Conservation (phyloP, 495 filamentous ascomycete species). For the Trichocladium uniseriatum region DNA sequence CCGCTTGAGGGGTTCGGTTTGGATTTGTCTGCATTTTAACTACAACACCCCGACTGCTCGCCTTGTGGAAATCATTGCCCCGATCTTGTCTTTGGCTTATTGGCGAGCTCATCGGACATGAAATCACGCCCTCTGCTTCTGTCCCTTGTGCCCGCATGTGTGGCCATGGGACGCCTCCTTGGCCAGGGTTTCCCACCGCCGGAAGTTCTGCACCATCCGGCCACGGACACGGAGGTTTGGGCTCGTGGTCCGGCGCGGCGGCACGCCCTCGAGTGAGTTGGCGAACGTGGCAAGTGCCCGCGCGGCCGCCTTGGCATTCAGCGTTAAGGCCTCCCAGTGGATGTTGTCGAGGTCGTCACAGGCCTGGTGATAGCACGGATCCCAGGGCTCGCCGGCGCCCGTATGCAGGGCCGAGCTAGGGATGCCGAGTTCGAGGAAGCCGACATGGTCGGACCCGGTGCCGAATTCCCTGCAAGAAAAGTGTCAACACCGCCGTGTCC, state of each 20-base stretch:
- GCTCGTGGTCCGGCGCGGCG: slow-evolving; percentile 15
- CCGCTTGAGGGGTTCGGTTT: no score
- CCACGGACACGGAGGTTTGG: slow-evolving; percentile 16
- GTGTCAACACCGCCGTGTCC: slow-evolving; percentile 8
- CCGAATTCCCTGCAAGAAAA: slow-evolving; percentile 36
- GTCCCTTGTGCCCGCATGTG: slow-evolving; percentile 12
- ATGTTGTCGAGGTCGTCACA: slow-evolving; percentile 54
- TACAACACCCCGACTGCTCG: no score
- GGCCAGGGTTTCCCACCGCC: slow-evolving; percentile 8
- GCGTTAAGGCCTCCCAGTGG: slow-evolving; percentile 47
- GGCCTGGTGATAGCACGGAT: slow-evolving; percentile 53
- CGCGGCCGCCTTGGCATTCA: slow-evolving; percentile 54
- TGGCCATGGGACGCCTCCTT: slow-evolving; percentile 10
- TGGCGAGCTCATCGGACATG: no score
- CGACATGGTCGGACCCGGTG: slow-evolving; percentile 57
- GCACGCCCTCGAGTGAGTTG: slow-evolving; percentile 36
- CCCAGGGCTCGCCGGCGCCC: slow-evolving; percentile 51
- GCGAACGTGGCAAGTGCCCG: slow-evolving; percentile 41
- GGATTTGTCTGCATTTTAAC: no score
- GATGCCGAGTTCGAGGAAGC: slow-evolving; percentile 54
- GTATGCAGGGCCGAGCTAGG: slow-evolving; percentile 55
- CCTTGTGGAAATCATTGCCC: no score
- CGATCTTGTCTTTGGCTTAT: no score
- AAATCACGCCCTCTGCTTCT: slow-evolving; percentile 6
- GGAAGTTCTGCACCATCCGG: slow-evolving; percentile 9